Conservation (phyloP, 73 alveolate species). For the Tetrahymena elliotti region DNA sequence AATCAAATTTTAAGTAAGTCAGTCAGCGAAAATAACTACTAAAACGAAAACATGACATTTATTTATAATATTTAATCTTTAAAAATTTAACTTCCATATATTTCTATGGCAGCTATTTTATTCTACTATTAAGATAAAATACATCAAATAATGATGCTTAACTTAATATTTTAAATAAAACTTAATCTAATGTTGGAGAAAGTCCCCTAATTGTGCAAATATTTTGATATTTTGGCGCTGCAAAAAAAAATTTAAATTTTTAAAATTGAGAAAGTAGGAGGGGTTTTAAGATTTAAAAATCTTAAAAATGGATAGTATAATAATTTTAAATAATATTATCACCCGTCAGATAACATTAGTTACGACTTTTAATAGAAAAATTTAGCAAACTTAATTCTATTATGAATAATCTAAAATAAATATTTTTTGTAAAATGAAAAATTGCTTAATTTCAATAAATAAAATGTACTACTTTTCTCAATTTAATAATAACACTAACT, state of each 20-base stretch:
- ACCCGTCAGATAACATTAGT: background rate
- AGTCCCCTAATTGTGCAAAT: background rate
- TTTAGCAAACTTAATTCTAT: too few relatives aligned
- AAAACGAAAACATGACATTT: background rate
- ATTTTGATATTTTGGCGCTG: background rate
- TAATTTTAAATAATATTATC: too few relatives aligned
- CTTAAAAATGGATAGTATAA: too few relatives aligned
- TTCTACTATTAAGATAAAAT: background rate
- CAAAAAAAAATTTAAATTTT: too few relatives aligned
- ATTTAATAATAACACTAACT: too few relatives aligned
- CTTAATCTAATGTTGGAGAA: background rate
- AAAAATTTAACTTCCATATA: background rate
- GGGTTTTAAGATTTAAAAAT: background rate
- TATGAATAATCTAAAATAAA: too few relatives aligned
- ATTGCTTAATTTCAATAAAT: too few relatives aligned
- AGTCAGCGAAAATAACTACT: too few relatives aligned
- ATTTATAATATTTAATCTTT: too few relatives aligned
- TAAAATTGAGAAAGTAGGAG: background rate
- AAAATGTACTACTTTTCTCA: too few relatives aligned
- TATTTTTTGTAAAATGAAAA: too few relatives aligned
- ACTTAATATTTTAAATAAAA: background rate
- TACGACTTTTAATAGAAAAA: too few relatives aligned
- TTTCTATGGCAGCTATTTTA: background rate
- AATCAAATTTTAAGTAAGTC: background rate
- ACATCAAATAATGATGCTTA: background rate